Percentiles rank a stretch among this genome's conserved stretches.
These are phyloP conservation scores for Akanthomyces muscarius DNA, from an alignment of 2,329 filamentous ascomycete species.

Conservation along the genomic window DNA sequence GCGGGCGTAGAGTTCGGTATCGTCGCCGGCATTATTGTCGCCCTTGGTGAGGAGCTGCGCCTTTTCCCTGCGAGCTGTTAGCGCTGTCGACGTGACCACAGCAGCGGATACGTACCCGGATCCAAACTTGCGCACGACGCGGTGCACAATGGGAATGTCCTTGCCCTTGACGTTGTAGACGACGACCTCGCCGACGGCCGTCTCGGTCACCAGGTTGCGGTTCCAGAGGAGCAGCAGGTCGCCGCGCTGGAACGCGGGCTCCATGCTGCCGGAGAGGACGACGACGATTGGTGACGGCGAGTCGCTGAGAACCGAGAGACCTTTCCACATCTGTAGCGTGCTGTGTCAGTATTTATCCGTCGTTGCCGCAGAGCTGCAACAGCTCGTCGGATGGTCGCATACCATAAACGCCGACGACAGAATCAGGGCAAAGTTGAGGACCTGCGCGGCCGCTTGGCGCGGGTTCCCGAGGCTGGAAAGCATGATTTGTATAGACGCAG, in stretches of 20 bases:
- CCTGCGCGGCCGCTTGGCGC: conserved; percentile 74
- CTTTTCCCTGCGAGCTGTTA: conserved; percentile 37
- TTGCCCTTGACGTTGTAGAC: conserved; percentile 82
- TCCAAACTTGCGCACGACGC: conserved; percentile 74
- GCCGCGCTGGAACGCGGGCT: conserved; percentile 75
- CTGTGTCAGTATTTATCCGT: conserved; percentile 20
- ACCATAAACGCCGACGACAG: conserved; percentile 90
- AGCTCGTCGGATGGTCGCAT: conserved; percentile 22
- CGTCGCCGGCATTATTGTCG: conserved; percentile 92
- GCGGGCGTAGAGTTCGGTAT: conserved; percentile 79
- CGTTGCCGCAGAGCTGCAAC: not conserved
- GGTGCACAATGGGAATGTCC: conserved; percentile 96
- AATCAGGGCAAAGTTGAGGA: conserved; percentile 88
- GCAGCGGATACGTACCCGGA: conserved; percentile 40
- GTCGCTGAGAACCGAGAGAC: conserved; percentile 72
- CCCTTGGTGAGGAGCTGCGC: conserved; percentile 90
- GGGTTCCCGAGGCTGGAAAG: conserved; percentile 67
- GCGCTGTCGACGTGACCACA: not conserved
- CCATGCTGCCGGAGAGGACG: conserved; percentile 80
- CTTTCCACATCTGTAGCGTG: conserved; percentile 69
- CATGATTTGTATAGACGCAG: conserved; percentile 45
- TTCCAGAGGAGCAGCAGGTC: conserved; percentile 78
- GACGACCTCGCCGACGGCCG: conserved; percentile 54
- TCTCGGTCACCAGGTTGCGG: conserved; percentile 55
- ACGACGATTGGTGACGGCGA: conserved; percentile 76